phyloP scores from a whole-genome alignment of 2,329 filamentous ascomycete genomes.

The Aspergillus floridensis region DNA sequence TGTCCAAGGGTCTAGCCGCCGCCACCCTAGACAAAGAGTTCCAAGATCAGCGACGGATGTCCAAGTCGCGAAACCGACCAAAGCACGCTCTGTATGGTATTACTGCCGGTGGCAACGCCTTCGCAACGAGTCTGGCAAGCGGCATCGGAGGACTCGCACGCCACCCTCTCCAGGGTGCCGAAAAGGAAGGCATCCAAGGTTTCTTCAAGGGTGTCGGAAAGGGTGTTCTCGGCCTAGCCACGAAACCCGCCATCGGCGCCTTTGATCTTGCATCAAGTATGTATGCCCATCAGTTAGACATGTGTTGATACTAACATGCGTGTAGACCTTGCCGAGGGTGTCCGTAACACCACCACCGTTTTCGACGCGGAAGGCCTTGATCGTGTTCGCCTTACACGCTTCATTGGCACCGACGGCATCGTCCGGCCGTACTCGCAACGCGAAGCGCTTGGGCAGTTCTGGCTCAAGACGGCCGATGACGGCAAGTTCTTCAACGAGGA shows the following conservation, averaged over 20 bases:
- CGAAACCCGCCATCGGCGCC: conserved; percentile 93
- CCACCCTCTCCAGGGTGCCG: conserved; percentile 91
- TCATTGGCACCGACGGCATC: conserved; percentile 88
- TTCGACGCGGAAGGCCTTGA: conserved; percentile 95
- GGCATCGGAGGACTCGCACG: conserved; percentile 90
- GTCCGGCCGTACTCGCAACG: conserved; percentile 92
- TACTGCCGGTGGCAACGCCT: conserved; percentile 89
- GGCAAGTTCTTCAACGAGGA: conserved; percentile 97
- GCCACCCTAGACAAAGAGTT: conserved; percentile 98
- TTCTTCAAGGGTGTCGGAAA: conserved; percentile 99
- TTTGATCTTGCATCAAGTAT: conserved; percentile 87
- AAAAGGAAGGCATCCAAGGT: conserved; percentile 88
- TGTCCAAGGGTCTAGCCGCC: conserved; percentile 92
- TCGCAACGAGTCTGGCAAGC: conserved; percentile 87
- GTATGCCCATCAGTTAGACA: conserved; percentile 11
- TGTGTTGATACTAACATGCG: conserved; percentile 9
- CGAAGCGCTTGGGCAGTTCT: conserved; percentile 94
- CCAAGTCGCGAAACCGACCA: conserved; percentile 84
- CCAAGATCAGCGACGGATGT: conserved; percentile 92
- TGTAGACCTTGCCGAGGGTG: conserved; percentile 81
- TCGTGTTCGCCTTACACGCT: conserved; percentile 87
- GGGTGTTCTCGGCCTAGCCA: conserved; percentile 88
- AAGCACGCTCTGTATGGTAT: conserved; percentile 98
- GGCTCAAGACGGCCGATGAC: conserved; percentile 97
- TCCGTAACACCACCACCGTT: conserved; percentile 97